Percentiles rank a stretch among this genome's conserved stretches.
These are phyloP conservation scores for Boletus semigastroideus DNA, from an alignment of 1,284 basidiomycete genomes.

Conservation along the genomic window DNA sequence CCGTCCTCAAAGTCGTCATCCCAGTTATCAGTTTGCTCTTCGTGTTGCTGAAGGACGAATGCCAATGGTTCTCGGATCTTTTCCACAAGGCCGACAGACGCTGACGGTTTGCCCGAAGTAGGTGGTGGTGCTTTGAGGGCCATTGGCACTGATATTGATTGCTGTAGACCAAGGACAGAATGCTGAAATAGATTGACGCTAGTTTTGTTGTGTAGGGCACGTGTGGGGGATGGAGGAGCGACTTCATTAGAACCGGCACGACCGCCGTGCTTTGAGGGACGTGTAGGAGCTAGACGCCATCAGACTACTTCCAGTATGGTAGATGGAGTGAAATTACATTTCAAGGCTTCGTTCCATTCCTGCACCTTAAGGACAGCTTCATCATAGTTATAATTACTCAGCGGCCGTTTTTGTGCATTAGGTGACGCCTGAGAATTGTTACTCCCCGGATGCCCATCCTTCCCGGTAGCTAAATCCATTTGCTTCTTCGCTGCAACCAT, in stretches of 20 bases:
- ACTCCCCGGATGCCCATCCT: constrained; percentile 36
- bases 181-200: constrained; percentile 31
- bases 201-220: constrained; percentile 32
- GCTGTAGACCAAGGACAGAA: constrained; percentile 33
- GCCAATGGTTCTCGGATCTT: constrained; percentile 56
- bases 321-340: constrained; percentile 50
- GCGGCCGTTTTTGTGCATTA: constrained; percentile 49
- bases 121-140: constrained; percentile 27
- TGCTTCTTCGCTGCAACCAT: constrained; percentile 86
- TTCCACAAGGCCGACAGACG: constrained; percentile 44
- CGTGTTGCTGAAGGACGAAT: constrained; percentile 63
- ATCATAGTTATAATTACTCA: constrained; percentile 84
- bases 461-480: constrained; percentile 48
- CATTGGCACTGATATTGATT: constrained; percentile 31
- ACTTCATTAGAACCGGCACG: constrained; percentile 36
- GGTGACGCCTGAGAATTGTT: constrained; percentile 24
- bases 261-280: constrained; percentile 61
- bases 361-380: constrained; percentile 94
- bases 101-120: constrained; percentile 23
- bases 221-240: constrained; percentile 44
- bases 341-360: constrained; percentile 97
- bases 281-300: constrained; percentile 48
- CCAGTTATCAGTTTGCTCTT: constrained; percentile 92
- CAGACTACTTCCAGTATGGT: constrained; percentile 23
- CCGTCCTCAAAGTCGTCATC: constrained; percentile 97